Evolutionary conservation across 768 basidiomycete genomes (phyloP).

Genomic region (Tylopilus vinaceipallidus): DNA sequence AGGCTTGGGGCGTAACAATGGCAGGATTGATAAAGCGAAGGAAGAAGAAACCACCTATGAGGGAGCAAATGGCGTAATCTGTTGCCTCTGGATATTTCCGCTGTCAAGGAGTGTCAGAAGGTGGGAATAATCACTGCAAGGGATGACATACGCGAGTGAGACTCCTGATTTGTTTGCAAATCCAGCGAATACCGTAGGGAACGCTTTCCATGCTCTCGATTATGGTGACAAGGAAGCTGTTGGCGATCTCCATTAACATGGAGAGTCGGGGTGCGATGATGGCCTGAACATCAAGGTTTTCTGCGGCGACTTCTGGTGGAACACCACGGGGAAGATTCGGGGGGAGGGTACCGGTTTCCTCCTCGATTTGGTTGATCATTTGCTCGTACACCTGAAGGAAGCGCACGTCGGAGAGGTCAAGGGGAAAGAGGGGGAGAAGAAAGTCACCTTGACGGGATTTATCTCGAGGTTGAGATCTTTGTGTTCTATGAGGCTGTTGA

Average conservation of each 20-base stretch:
- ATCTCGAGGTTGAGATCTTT: conserved; percentile 99
- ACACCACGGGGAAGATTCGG: conserved; percentile 91
- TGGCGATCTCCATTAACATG: conserved; percentile 99
- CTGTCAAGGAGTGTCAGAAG: conserved; percentile 40
- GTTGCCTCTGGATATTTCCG: conserved; percentile 99
- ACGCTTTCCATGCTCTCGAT: conserved; percentile 99
- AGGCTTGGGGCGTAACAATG: conserved; percentile 98
- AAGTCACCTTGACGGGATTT: conserved; percentile 89
- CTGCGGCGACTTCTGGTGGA: conserved; percentile 89
- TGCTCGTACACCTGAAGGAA: conserved; percentile 93
- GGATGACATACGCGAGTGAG: conserved; percentile 74
- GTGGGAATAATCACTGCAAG: not conserved
- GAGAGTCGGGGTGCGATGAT: conserved; percentile 96
- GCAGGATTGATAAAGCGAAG: conserved; percentile 99
- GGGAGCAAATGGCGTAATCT: conserved; percentile 96
- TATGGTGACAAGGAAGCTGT: conserved; percentile 94
- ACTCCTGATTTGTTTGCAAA: conserved; percentile 98
- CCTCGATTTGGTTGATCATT: conserved; percentile 98
- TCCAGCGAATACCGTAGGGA: conserved; percentile 99
- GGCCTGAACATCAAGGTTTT: conserved; percentile 93
- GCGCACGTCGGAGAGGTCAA: not conserved
- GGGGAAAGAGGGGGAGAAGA: not conserved
- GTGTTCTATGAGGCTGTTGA: conserved; percentile 98
- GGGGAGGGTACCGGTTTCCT: conserved; percentile 91
- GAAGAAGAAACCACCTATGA: conserved; percentile 99